Base-by-base conservation (phyloP, 2,329 filamentous ascomycete species). In the Pseudocercospora musae region DNA sequence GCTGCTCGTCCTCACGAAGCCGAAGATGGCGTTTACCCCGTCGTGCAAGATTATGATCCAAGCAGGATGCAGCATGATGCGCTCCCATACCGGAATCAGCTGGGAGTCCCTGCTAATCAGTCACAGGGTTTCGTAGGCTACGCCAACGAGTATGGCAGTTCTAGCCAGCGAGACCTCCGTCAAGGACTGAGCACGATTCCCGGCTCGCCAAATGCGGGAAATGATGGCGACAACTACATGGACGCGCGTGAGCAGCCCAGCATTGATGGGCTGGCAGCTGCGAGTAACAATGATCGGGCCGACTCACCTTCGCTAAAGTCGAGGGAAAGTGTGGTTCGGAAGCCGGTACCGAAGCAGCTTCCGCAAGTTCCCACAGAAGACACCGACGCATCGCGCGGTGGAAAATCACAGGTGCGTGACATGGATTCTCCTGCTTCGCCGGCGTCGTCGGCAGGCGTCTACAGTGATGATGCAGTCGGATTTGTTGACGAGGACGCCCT, bases 1-100 rank as follows among this genome's bases (percentile, higher is more conserved):
- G 89, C 89, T 50, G 86, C 68, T 50, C 71, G 69, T n/a, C 63
- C 65, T 48, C 79, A 73, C 5, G 62, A 69, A 21, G 52, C 52
- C 15, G 52, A 54, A 37, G 66, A 70, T 20, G 67, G 68, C 4
- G 46, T 23, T 3, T 58, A 59, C 54, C n/a, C 58, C 21, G 40
- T n/a, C 15, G 23, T 46, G n/a, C 50, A 25, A 49, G 37, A 50
- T 25, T 49, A 46, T 23, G 49, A 40, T 23, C 42, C 18, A 50
- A 42, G 23, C 57, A 59, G 49, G 59, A 55, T 55, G 42, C 56
- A 65, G 54, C 53, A 56, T 13, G 56, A 59, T 25, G 37, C 37
- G 15, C 53, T 68, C 49, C 62, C 66, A 18, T 62, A 65, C 59
- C 53, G 62, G 49, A 62, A 66, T 42, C 72, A 78, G 25, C 72